phyloP scores from a whole-genome alignment of 2,329 filamentous ascomycete species.

The Colletotrichum horii region DNA sequence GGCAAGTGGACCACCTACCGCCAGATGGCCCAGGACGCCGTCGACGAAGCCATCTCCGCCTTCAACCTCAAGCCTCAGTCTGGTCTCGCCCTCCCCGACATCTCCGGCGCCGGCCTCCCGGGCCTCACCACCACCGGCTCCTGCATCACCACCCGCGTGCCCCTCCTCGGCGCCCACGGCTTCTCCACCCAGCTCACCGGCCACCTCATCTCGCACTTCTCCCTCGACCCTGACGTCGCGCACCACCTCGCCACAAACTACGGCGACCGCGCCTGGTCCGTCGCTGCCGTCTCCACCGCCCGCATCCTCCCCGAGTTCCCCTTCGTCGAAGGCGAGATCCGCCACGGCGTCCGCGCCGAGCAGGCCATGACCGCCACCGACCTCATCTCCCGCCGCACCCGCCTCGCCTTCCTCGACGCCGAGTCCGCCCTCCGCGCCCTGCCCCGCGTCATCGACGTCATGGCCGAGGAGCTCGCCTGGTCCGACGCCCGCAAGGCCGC shows the following conservation, averaged over 20 bases:
- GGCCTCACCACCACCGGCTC: slow-evolving; percentile 64
- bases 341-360: slow-evolving; percentile 74
- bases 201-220: slow-evolving; percentile 37
- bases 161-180: slow-evolving; percentile 79
- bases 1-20: slow-evolving; percentile 92
- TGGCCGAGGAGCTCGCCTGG: slow-evolving; percentile 74
- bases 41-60: slow-evolving; percentile 75
- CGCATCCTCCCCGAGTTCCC: slow-evolving; percentile 71
- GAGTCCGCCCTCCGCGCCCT: slow-evolving; percentile 73
- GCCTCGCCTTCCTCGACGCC: slow-evolving; percentile 78
- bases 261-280: slow-evolving; percentile 71
- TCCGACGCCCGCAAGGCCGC: slow-evolving; percentile 59
- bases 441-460: slow-evolving; percentile 73
- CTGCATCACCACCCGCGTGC: slow-evolving; percentile 77
- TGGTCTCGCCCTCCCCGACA: slow-evolving; percentile 60
- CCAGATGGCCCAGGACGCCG: slow-evolving; percentile 86
- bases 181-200: slow-evolving; percentile 46
- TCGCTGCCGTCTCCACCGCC: slow-evolving; percentile 56
- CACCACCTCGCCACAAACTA: slow-evolving; percentile 46
- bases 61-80: slow-evolving; percentile 63
- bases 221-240: slow-evolving; percentile 44
- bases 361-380: slow-evolving; percentile 76
- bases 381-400: slow-evolving; percentile 72
- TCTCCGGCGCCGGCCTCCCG: slow-evolving; percentile 65
- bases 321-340: slow-evolving; percentile 76